Evolutionary conservation across 2,329 filamentous ascomycete genomes (phyloP).

Genomic region (Aureobasidium sp.): DNA sequence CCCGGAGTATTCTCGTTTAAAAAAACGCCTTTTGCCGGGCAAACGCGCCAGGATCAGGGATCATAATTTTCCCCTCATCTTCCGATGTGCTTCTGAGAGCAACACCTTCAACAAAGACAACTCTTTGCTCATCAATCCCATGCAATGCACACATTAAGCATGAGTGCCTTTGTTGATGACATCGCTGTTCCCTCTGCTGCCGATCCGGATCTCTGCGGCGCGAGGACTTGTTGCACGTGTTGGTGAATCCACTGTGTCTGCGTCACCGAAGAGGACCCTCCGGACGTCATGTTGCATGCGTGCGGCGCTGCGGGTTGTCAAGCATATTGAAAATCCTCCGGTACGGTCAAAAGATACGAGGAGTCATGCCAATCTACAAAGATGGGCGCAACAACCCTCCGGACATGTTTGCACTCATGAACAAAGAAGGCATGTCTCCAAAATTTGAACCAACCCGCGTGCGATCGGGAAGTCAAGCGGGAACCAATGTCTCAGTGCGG

Average conservation of each 20-base stretch:
- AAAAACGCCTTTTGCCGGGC: not conserved
- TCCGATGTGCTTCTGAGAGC: not conserved
- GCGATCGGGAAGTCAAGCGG: not conserved
- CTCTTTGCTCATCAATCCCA: not conserved
- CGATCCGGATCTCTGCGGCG: not conserved
- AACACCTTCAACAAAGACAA: not conserved
- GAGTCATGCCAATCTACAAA: no score
- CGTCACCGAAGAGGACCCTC: not conserved
- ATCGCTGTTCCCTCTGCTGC: not conserved
- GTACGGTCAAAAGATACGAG: no score
- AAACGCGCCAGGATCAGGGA: not conserved
- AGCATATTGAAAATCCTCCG: no score
- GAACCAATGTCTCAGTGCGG: not conserved
- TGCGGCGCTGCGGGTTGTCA: no score
- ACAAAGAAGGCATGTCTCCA: not conserved
- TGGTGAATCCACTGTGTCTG: not conserved
- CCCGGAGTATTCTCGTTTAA: constrained; percentile 5
- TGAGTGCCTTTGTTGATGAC: not conserved
- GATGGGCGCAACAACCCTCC: not conserved
- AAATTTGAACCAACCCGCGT: not conserved
- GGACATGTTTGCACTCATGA: not conserved
- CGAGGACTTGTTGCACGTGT: not conserved
- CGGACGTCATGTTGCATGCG: not conserved
- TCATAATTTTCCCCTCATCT: not conserved
- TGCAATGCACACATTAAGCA: not conserved